Evolutionary conservation across 805 yeast species (phyloP).

Genomic region (Blastobotrys chiropterorum): DNA sequence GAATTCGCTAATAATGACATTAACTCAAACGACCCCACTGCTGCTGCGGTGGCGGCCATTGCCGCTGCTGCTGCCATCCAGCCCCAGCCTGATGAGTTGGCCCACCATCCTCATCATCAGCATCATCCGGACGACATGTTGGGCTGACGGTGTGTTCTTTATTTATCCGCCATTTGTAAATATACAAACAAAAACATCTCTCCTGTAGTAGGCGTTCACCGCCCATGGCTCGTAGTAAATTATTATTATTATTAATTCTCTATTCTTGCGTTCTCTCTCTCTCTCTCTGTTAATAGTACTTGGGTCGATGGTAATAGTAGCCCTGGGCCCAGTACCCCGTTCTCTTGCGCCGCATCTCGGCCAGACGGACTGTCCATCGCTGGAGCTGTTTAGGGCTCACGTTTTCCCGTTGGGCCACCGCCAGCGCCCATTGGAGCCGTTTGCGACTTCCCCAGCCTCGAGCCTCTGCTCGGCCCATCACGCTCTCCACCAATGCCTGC

Average conservation of each 20-base stretch:
- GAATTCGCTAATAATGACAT: neutral
- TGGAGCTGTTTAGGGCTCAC: slow-evolving; percentile 17
- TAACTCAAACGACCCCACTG: neutral
- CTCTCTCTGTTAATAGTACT: neutral
- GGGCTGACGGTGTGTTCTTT: neutral
- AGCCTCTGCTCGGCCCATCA: slow-evolving; percentile 18
- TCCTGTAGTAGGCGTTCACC: neutral
- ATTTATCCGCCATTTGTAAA: neutral
- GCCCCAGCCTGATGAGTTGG: neutral
- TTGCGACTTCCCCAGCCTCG: slow-evolving; percentile 22
- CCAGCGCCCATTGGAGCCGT: slow-evolving; percentile 28
- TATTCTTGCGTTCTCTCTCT: no score
- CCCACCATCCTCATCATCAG: neutral
- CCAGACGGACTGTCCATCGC: slow-evolving; percentile 20
- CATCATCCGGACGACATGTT: no score
- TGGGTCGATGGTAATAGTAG: slow-evolving; percentile 4
- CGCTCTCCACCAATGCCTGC: slow-evolving; percentile 21
- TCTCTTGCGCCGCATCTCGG: slow-evolving; percentile 17
- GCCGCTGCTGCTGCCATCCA: neutral
- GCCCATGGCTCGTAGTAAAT: neutral
- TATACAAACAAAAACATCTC: no score
- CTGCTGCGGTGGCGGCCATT: neutral
- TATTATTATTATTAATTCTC: no score
- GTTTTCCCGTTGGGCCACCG: slow-evolving; percentile 20
- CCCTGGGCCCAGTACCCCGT: slow-evolving; percentile 22